Percentiles rank a stretch among this genome's conserved stretches.
phyloP scores from a whole-genome alignment of 257 asterid species.

The Fraxinus pennsylvanica region DNA sequence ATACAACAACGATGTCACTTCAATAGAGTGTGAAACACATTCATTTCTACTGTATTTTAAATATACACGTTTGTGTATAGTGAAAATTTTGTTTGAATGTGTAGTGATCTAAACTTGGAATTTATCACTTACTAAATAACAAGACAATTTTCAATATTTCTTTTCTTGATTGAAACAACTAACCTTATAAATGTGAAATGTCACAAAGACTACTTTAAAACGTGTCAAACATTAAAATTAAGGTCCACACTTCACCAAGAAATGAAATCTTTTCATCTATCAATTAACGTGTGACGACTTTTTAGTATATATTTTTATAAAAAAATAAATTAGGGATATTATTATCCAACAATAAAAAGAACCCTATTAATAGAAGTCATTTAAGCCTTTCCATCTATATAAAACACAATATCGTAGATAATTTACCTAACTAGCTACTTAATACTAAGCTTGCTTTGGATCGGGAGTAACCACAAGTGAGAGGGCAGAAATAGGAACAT shows the following conservation, averaged over 20 bases:
- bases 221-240: neutral
- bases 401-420: too few relatives aligned
- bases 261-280: neutral
- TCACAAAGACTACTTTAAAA: neutral
- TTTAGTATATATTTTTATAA: neutral
- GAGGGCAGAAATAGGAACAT: too few relatives aligned
- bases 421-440: too few relatives aligned
- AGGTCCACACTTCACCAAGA: neutral
- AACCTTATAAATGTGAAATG: neutral
- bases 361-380: neutral
- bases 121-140: too few relatives aligned
- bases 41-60: too few relatives aligned
- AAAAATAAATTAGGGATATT: neutral
- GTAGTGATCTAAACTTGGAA: too few relatives aligned
- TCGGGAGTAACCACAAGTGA: too few relatives aligned
- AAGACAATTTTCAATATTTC: neutral
- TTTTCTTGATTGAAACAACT: neutral
- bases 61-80: too few relatives aligned
- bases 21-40: neutral
- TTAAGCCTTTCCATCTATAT: neutral
- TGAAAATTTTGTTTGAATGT: too few relatives aligned
- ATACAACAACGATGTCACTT: neutral
- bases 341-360: neutral
- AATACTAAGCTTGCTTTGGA: too few relatives aligned
- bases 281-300: neutral